Base-by-base conservation (phyloP, 2,329 filamentous ascomycete genomes). In the Geoglossum cookeanum region DNA sequence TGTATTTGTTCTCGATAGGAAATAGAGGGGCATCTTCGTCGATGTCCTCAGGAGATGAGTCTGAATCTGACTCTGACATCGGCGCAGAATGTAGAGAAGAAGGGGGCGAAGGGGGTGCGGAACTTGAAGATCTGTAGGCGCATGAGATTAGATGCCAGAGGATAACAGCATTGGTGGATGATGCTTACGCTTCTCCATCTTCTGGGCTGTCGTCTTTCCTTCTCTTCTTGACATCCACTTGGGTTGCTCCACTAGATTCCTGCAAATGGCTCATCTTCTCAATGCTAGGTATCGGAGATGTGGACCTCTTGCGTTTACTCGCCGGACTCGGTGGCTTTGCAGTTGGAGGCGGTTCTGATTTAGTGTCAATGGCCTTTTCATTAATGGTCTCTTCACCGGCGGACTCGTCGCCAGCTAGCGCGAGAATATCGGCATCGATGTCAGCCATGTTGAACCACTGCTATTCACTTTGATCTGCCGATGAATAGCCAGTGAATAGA, bases 391-490 rank as follows among this genome's bases (percentile, higher is more conserved):
- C 54, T 17, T 56, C 33, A 29, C 54, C 54, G 3, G n/a, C 74
- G 55, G 73, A 75, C 64, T 75, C 84, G 63, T 87, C 88, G 65
- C 88, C 92, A 57, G 90, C 92, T 62, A 97, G 82, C 66, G 87
- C 90, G 62, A 97, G 84, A 62, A 97, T 83, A 74, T 96, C 91
- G 65, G 91, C 89, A 68, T 97, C 91, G 63, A 96, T 79, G 67
- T 91, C 87, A 58, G 87, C 85, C 89, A 95, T 94, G 65, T 62
- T 77, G 62, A 49, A 3, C 22, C n/a, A 22, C 6, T 45, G 42
- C n/a, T 45, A 22, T 45, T 22, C n/a, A 22, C 4, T 22, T 22
- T 6, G 15, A 7, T 22, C 42, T 17, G n/a, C n/a, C 22, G 42
- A 22, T 7, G 42, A 45, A 22, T 45, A 45, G 4, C n/a, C 6